Conservation (phyloP, 1,284 basidiomycete species). For the Ceratobasidium sp. region DNA sequence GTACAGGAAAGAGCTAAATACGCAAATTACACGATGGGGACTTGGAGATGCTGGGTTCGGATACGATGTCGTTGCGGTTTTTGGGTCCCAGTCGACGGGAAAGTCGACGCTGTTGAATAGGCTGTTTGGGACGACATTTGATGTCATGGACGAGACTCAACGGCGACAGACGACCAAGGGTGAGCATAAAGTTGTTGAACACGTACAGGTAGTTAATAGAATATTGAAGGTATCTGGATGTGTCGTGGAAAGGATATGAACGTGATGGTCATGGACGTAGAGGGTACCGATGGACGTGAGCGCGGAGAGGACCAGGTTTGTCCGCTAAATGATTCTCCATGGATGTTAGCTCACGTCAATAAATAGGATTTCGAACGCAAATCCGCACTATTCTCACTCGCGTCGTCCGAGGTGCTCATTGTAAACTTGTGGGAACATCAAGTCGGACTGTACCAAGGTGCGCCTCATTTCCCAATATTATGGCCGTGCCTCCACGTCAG, state of each 20-base stretch:
- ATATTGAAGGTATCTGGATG: constrained; percentile 92
- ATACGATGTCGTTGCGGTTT: constrained; percentile 93
- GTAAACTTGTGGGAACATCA: constrained; percentile 99
- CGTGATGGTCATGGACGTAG: constrained; percentile 99
- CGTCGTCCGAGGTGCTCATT: constrained; percentile 93
- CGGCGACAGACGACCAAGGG: constrained; percentile 98
- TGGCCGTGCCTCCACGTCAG: no score
- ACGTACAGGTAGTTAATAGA: not conserved
- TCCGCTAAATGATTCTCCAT: constrained; percentile 2
- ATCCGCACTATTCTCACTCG: constrained; percentile 95
- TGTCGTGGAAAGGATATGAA: constrained; percentile 87
- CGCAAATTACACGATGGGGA: constrained; percentile 81
- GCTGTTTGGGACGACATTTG: constrained; percentile 96
- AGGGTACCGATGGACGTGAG: constrained; percentile 98
- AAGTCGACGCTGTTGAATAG: constrained; percentile 97
- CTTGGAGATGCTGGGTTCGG: constrained; percentile 86
- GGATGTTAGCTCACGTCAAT: not conserved
- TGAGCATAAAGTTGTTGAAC: constrained; percentile 47
- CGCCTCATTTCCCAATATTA: no score
- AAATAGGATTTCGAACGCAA: constrained; percentile 97
- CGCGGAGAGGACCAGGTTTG: constrained; percentile 93
- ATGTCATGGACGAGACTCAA: constrained; percentile 95
- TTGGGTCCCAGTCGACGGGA: constrained; percentile 96
- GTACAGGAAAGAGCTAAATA: constrained; percentile 67
- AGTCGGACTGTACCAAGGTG: constrained; percentile 95